phyloP scores from a whole-genome alignment of 176 grass and related monocot species.

The Triticum monococcum region DNA sequence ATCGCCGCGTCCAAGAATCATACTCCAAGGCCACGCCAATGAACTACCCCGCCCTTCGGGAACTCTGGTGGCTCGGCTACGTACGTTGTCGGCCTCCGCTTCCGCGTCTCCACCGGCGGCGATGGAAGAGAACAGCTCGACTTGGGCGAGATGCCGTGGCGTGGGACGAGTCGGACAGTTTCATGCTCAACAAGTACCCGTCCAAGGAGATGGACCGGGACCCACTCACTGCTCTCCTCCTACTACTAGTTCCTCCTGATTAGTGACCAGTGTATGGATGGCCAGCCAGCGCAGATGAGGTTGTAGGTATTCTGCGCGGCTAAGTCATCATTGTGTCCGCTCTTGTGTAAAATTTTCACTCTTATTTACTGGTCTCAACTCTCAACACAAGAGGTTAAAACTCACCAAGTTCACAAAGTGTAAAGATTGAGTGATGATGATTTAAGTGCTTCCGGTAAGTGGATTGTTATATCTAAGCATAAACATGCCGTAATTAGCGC shows the following conservation, averaged over 20 bases:
- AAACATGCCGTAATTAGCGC: too few relatives aligned
- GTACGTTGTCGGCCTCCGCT: neutral
- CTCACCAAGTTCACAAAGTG: too few relatives aligned
- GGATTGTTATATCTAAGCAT: too few relatives aligned
- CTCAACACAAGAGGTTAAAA: too few relatives aligned
- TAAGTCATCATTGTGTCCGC: too few relatives aligned
- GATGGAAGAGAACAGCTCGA: constrained; percentile 34
- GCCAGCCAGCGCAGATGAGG: constrained; percentile 34
- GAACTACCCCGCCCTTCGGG: constrained; percentile 1
- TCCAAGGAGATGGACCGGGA: constrained; percentile 64
- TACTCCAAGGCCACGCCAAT: neutral
- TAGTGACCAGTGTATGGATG: neutral
- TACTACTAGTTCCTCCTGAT: neutral
- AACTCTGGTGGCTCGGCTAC: constrained; percentile 1
- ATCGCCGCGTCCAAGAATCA: constrained; percentile 30
- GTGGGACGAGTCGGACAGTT: constrained; percentile 55
- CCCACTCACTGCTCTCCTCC: constrained; percentile 35
- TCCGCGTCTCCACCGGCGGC: neutral
- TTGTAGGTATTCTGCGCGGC: too few relatives aligned
- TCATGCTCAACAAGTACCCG: constrained; percentile 44
- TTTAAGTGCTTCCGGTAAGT: too few relatives aligned
- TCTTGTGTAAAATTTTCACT: too few relatives aligned
- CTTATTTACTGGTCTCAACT: too few relatives aligned
- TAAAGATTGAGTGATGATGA: too few relatives aligned
- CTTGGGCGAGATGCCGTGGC: constrained; percentile 54